Conservation (phyloP, 805 yeast species). For the Ascoidea rubescens region DNA sequence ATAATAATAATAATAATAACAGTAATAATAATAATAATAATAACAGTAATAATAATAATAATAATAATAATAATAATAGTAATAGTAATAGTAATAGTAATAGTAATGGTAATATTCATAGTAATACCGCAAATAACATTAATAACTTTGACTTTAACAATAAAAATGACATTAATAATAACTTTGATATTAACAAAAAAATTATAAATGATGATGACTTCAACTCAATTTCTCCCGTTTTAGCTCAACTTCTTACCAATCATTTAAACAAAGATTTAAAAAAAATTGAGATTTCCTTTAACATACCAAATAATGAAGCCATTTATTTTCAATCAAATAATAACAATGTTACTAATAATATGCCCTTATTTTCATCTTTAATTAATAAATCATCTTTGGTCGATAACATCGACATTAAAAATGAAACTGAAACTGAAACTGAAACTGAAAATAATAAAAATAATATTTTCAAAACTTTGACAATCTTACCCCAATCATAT, state of each 20-base stretch:
- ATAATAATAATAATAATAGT: no score
- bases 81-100: no score
- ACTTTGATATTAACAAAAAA: no score
- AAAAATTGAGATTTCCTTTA: conserved; percentile 39
- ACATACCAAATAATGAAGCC: conserved; percentile 48
- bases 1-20: no score
- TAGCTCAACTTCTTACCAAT: not conserved
- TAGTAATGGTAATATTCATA: no score
- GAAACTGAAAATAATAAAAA: no score
- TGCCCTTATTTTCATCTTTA: conserved; percentile 70
- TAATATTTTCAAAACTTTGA: conserved; percentile 51
- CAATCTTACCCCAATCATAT: conserved; percentile 42
- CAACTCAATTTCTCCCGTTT: not conserved
- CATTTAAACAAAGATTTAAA: conserved; percentile 30
- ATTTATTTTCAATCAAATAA: conserved; percentile 37
- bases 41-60: no score
- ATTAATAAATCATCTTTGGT: conserved; percentile 61
- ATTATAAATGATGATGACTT: not conserved
- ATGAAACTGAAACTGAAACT: not conserved
- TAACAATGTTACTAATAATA: conserved; percentile 24
- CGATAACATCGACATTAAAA: conserved; percentile 40
- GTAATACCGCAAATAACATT: no score
- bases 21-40: no score
- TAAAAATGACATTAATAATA: no score
- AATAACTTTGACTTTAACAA: no score